Evolutionary conservation across 139 green algal genomes (phyloP).

Genomic region (Pleodorina starrii): DNA sequence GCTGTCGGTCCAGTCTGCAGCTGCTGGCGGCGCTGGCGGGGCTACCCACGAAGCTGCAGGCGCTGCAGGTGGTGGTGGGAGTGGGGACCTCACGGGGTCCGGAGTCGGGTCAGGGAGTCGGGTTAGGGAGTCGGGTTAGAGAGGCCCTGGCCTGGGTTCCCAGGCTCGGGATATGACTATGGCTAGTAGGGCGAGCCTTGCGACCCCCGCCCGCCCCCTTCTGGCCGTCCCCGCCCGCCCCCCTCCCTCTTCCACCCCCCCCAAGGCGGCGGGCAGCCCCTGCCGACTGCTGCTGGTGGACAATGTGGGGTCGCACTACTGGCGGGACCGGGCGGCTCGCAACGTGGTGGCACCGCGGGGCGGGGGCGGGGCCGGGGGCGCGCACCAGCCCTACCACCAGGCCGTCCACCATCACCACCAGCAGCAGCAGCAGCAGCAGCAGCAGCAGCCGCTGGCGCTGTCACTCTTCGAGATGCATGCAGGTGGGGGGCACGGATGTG

Average conservation of each 20-base stretch:
- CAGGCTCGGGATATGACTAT: too few species aligned
- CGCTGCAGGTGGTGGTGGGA: neutral
- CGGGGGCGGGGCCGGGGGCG: neutral
- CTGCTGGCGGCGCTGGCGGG: constrained; percentile 35
- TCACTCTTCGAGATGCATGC: constrained; percentile 33
- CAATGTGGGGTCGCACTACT: constrained; percentile 41
- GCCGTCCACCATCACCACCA: neutral
- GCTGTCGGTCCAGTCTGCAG: constrained; percentile 24
- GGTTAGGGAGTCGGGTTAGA: too few species aligned
- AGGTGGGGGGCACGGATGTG: neutral
- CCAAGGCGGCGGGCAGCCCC: neutral
- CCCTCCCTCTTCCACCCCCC: too few species aligned
- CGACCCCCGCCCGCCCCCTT: too few species aligned
- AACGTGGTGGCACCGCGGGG: neutral
- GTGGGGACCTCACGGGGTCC: too few species aligned
- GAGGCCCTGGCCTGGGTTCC: too few species aligned
- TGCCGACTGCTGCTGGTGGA: constrained; percentile 45
- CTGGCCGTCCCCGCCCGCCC: too few species aligned
- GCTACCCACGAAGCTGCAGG: neutral
- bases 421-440: neutral
- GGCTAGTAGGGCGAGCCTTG: too few species aligned
- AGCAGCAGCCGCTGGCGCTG: neutral
- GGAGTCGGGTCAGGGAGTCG: too few species aligned
- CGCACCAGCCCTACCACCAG: neutral
- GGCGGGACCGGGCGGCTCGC: constrained; percentile 13